Percentiles rank a stretch among this genome's conserved stretches.
These are phyloP conservation scores for Tremellales sp. DNA, from an alignment of 1,284 basidiomycete species.

Conservation along the genomic window DNA sequence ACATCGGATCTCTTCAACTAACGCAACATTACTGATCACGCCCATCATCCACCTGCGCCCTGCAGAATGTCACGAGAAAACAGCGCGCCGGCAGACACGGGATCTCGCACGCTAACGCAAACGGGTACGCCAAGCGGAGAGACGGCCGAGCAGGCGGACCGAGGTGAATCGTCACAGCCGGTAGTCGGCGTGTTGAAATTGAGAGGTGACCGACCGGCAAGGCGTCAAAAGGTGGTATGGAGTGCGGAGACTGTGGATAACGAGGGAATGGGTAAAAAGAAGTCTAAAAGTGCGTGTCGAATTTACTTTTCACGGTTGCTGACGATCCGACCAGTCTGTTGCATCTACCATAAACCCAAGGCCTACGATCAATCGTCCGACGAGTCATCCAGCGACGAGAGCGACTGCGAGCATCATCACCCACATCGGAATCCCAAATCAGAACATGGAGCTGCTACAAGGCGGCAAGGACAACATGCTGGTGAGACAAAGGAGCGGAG, in stretches of 20 bases:
- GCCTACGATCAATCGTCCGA: constrained; percentile 49
- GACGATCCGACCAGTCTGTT: constrained; percentile 45
- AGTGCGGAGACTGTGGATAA: constrained; percentile 50
- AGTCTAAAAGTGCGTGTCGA: constrained; percentile 49
- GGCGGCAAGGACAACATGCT: constrained; percentile 3
- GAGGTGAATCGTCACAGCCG: constrained; percentile 8
- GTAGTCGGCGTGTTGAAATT: constrained; percentile 40
- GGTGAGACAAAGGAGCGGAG: constrained; percentile 9
- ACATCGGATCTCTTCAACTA: too few relatives aligned
- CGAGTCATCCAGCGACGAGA: constrained; percentile 41
- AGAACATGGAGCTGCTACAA: constrained; percentile 2
- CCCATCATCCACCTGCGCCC: too few relatives aligned
- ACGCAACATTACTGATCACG: too few relatives aligned
- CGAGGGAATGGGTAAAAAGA: constrained; percentile 51
- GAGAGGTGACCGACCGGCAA: constrained; percentile 39
- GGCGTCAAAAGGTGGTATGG: constrained; percentile 46
- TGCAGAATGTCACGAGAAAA: too few relatives aligned
- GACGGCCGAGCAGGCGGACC: constrained; percentile 7
- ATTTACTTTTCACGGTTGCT: background rate
- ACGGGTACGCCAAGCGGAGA: constrained; percentile 13
- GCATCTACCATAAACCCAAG: constrained; percentile 52
- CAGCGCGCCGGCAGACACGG: constrained; percentile 14
- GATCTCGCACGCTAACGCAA: constrained; percentile 32
- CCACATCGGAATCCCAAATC: constrained; percentile 1
- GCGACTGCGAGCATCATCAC: constrained; percentile 17